Percentiles rank a stretch among this genome's conserved stretches.
phyloP scores from a whole-genome alignment of 2,329 filamentous ascomycete genomes.

The Raffaelea deltoideospora region DNA sequence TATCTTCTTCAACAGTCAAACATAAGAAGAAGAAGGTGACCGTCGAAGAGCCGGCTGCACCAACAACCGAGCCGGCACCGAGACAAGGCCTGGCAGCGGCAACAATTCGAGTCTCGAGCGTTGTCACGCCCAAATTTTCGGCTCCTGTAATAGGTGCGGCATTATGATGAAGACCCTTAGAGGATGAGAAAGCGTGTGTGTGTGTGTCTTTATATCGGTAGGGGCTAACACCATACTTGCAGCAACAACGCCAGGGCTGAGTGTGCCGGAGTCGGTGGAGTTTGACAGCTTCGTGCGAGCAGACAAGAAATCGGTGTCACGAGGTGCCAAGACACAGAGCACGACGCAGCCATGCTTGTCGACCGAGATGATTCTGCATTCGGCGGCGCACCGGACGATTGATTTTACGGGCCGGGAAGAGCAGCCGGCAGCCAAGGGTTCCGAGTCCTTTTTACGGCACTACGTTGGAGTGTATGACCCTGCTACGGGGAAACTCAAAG shows the following conservation, averaged over 20 bases:
- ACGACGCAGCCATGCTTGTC: conserved; percentile 16
- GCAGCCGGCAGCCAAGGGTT: conserved; percentile 19
- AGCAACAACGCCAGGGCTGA: conserved; percentile 28
- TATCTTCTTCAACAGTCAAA: conserved; percentile 25
- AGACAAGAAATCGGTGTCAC: too few species aligned
- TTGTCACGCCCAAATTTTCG: conserved; percentile 28
- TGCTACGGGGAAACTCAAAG: conserved; percentile 39
- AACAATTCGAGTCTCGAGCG: conserved; percentile 28
- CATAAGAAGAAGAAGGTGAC: conserved; percentile 38
- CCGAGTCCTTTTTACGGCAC: conserved; percentile 37
- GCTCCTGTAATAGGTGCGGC: conserved; percentile 28
- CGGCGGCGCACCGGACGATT: conserved; percentile 37
- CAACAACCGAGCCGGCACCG: too few species aligned
- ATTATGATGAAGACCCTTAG: not conserved
- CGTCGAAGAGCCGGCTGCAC: conserved; percentile 20
- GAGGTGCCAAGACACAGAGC: too few species aligned
- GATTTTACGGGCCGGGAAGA: conserved; percentile 46
- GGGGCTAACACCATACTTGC: conserved; percentile 2
- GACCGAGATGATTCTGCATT: conserved; percentile 41
- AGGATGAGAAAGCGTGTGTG: not conserved
- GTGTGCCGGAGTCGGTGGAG: conserved; percentile 18
- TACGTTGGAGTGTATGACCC: conserved; percentile 52
- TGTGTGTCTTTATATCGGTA: not conserved
- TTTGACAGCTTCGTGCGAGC: conserved; percentile 35
- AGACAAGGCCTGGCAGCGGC: conserved; percentile 1